Base-by-base conservation (phyloP, 257 asterid species). In the Agastache rugosa region DNA sequence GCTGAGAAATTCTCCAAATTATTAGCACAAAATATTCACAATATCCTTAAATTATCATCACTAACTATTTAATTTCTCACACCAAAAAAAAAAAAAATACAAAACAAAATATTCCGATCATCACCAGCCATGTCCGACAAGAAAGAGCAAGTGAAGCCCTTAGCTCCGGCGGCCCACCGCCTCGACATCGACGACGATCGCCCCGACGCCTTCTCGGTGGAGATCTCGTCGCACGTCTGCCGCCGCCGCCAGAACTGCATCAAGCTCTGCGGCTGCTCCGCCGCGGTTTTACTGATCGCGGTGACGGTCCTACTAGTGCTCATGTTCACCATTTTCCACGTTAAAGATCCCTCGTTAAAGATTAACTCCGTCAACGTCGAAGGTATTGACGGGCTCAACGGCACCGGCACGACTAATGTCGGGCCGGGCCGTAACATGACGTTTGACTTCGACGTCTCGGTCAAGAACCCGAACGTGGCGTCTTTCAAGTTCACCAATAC, bases 221-320 rank as follows among this genome's bases (percentile, higher is more conserved):
- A 85, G 11, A 11, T 29, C 64, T 14, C 3, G 19, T 14, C 71
- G 8, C 58, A 27, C 22, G 19, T 27, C 29, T 20, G 45, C 7
- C 35, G 17, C 27, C 78, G 72, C 74, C 67, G 25, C 63, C 76
- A 70, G 11, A 82, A 22, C n/a, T 82, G 76, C 78, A 74, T 87
- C 83, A 85, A 71, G 45, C 80, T 79, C 23, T 81, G 89, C 37
- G 96, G 89, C 37, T 85, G 88, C 83, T 58, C 73, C 55, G 48
- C 78, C 4, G 90, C 92, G 0, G 7, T 78, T 8, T 3, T 83
- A 2, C 16, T 83, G 35, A 16, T 90, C n/a, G 44, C 78, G n/a
- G 67, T 39, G 1, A 72, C 72, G 63, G 72, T 77, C 74, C 8
- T 77, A 8, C 39, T 86, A 29, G 78, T 85, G 8, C 88, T 90